phyloP scores from a whole-genome alignment of 2,329 filamentous ascomycete genomes.

The Alternaria dauci region DNA sequence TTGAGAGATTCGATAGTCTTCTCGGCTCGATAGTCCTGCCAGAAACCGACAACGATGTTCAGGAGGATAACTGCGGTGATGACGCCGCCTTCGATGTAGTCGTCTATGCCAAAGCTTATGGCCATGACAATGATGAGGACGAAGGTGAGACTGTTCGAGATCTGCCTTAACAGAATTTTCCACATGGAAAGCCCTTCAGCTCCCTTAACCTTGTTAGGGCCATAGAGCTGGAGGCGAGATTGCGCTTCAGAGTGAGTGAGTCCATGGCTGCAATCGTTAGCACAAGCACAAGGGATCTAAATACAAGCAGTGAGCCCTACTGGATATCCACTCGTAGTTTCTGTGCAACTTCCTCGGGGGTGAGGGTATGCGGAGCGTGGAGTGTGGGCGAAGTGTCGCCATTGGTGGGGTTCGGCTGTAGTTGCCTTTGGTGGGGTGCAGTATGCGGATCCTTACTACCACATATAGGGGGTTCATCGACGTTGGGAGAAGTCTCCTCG shows the following conservation, averaged over 20 bases:
- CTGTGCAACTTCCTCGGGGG: conserved; percentile 47
- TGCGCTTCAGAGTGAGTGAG: conserved; percentile 69
- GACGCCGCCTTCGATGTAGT: conserved; percentile 70
- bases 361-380: conserved; percentile 49
- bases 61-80: conserved; percentile 71
- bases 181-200: conserved; percentile 75
- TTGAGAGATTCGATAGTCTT: conserved; percentile 54
- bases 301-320: conserved; percentile 27
- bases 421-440: conserved; percentile 34
- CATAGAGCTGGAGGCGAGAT: conserved; percentile 71
- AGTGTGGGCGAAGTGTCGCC: conserved; percentile 34
- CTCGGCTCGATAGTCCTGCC: conserved; percentile 61
- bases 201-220: conserved; percentile 75
- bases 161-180: conserved; percentile 78
- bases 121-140: conserved; percentile 78
- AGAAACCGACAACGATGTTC: conserved; percentile 69
- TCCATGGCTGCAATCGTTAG: conserved; percentile 60
- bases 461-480: conserved; percentile 55
- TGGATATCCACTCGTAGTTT: conserved; percentile 47
- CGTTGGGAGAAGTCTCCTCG: conserved; percentile 52
- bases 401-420: conserved; percentile 31
- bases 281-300: conserved; percentile 1
- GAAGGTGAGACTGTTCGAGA: conserved; percentile 78
- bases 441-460: conserved; percentile 45
- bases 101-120: conserved; percentile 68